Percentiles rank a stretch among this genome's conserved stretches.
Conservation (phyloP, 208 protist genomes). For the Wallacemonas rigidus region DNA sequence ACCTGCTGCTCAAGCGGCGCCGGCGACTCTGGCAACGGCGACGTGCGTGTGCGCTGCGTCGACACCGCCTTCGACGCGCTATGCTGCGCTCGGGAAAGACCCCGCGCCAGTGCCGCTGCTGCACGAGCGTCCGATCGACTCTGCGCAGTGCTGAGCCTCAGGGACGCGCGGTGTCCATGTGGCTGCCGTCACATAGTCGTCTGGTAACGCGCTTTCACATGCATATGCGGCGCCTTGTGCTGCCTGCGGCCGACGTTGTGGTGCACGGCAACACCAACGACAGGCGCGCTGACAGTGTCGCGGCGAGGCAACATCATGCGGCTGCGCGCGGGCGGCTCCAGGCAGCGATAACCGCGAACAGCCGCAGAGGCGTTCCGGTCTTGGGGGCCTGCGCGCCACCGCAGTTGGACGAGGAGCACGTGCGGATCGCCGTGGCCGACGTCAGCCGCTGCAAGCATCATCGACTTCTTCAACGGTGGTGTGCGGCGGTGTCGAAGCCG, state of each 20-base stretch:
- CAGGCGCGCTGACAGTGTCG: not conserved
- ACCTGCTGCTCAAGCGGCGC: slow-evolving; percentile 41
- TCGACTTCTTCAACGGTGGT: slow-evolving; percentile 68
- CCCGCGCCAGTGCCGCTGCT: slow-evolving; percentile 34
- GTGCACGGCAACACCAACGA: not conserved
- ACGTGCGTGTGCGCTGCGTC: slow-evolving; percentile 26
- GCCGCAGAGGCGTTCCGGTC: not conserved
- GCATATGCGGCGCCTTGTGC: not conserved
- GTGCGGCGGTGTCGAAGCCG: not conserved
- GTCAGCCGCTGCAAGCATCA: slow-evolving; percentile 48
- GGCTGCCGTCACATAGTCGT: slow-evolving; percentile 62
- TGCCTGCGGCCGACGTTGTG: slow-evolving; percentile 8
- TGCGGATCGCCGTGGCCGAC: slow-evolving; percentile 29
- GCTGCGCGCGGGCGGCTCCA: not conserved
- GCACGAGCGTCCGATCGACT: not conserved
- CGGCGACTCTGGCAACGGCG: slow-evolving; percentile 45
- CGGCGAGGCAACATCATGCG: too few relatives aligned
- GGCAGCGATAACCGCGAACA: not conserved
- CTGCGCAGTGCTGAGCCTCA: not conserved
- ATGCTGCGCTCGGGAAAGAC: slow-evolving; percentile 31
- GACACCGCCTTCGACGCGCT: slow-evolving; percentile 19
- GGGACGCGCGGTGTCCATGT: slow-evolving; percentile 25
- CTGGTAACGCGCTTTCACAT: slow-evolving; percentile 51
- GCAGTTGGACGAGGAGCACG: not conserved
- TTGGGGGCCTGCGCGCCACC: not conserved